Base-by-base conservation (phyloP, 257 asterid genomes). In the Knoxia roxburghii region DNA sequence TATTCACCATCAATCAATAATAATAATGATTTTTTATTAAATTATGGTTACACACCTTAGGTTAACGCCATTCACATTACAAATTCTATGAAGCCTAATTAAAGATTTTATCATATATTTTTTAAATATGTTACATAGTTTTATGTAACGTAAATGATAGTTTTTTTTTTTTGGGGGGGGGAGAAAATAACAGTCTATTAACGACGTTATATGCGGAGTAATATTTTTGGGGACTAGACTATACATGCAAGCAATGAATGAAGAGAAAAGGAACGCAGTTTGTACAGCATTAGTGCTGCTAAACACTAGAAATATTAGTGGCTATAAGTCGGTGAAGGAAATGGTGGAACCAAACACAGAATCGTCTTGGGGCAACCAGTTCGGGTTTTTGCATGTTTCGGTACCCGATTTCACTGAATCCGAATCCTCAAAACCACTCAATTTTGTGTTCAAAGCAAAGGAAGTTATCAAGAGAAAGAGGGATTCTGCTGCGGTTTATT, bases 291-390 rank as follows among this genome's bases (percentile, higher is more conserved):
- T 90, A 13, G 96, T 90, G 50, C 74, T 90, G 37, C 90, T 90
- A n/a, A 90, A 86, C 84, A 90, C 97, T 17, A 76, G 97, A 75
- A 77, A 79, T 72, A 79, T 88, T 18, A 78, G 63, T 2, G 90
- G 92, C 27, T 90, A 90, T 70, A 88, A 75, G 52, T 76, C 95
- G 5, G 65, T 88, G 9, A 54, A 84, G 18, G 96, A 90, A 68
- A 90, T 90, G 97, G 45, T 88, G n/a, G 76, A 81, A 41, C 84
- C 87, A 0, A 82, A 76, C 17, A 33, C 64, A 1, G 83, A 81
- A 1, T 80, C 92, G 0, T 81, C 86, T 2, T 90, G 97, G 97
- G 97, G 97, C 7, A 90, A 90, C 76, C 95, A 78, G 53, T 90
- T 90, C 29, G 96, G 95, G 0, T 90, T 90, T 61, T 78, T 90